Base-by-base conservation (phyloP, 1,284 basidiomycete species). In the Trametes sp. region DNA sequence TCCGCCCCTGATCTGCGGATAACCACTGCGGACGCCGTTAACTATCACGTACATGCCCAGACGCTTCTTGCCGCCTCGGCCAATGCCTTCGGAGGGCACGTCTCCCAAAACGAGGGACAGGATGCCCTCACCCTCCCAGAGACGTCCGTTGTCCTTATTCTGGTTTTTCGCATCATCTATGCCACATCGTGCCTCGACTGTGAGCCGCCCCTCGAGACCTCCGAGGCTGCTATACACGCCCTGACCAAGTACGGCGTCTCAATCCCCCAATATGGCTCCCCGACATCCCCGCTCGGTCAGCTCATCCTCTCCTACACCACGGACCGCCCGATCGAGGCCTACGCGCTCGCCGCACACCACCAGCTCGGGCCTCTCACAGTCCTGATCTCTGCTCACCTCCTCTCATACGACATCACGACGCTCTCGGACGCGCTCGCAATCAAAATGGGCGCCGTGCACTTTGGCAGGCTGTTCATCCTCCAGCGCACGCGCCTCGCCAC, bases 401-500 rank as follows among this genome's bases (percentile, higher is more conserved):
- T 81, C 14, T 69, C 75, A 19, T 71, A 72, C 50, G 49, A 72
- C 21, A 69, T 81, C 19, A 54, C 71, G 1, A 52, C 61, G 23
- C 55, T 81, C 29, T 70, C 75, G 2, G 78, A 80, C 61, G 72
- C 70, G 29, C 54, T 72, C 9, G 77, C 75, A 3, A 41, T 61
- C 23, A 70, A 68, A 35, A 80, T 81, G 67, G 79, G 79, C 5
- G 72, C 78, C 2, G 26, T 74, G 1, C 81, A 82, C 63, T 72
- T 81, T 41, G 77, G 76, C 59, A 74, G 78, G 28, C 73, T 82
- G 3, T 76, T 79, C 65, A 73, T 74, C 57, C 71, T 81, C 16
- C 80, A 80, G 59, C 67, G 76, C 8, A 72, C 73, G 2, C 76
- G 80, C 49, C 65, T 73, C n/a, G 73, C 75, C 9, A 72, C 71